A percentile compares a stretch with the other conserved stretches of the same genome.
phyloP scores from a whole-genome alignment of 495 filamentous ascomycete species.

The Penicillium mononematosum region DNA sequence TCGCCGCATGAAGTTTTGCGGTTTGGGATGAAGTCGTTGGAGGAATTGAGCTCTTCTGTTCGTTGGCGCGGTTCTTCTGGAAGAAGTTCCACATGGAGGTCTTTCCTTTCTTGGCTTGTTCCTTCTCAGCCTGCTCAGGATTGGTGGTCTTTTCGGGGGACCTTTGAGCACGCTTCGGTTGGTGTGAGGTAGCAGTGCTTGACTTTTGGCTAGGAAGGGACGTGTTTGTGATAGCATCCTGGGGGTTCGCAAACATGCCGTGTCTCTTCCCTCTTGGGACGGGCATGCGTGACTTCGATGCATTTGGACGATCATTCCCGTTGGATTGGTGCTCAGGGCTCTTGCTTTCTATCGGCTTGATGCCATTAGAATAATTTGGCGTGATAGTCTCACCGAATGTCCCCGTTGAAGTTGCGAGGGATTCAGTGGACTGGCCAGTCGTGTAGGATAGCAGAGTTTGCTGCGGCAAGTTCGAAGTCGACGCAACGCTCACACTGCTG shows the following conservation, averaged over 20 bases:
- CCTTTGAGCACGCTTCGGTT: slow-evolving; percentile 14
- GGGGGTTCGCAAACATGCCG: slow-evolving; percentile 26
- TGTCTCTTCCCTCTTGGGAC: slow-evolving; percentile 20
- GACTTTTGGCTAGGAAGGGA: slow-evolving; percentile 33
- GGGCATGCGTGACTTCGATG: slow-evolving; percentile 24
- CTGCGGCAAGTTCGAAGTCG: slow-evolving; percentile 31
- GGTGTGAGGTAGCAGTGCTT: slow-evolving; percentile 19
- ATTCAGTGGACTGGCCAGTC: slow-evolving; percentile 37
- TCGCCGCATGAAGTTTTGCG: slow-evolving; percentile 39
- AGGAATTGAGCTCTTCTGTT: slow-evolving; percentile 18
- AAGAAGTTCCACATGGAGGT: slow-evolving; percentile 73
- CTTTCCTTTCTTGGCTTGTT: slow-evolving; percentile 33
- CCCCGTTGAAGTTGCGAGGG: slow-evolving; percentile 31
- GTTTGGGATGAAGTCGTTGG: slow-evolving; percentile 16
- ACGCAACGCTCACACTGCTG: slow-evolving; percentile 52
- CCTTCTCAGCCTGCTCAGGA: slow-evolving; percentile 1
- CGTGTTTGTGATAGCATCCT: slow-evolving; percentile 24
- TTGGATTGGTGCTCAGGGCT: slow-evolving; percentile 10
- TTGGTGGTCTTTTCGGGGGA: slow-evolving; percentile 13
- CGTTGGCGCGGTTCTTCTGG: slow-evolving; percentile 50
- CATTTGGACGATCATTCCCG: not conserved
- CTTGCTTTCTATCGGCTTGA: slow-evolving; percentile 6
- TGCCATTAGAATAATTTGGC: slow-evolving; percentile 12
- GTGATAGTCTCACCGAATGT: slow-evolving; percentile 18
- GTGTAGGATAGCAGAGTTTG: slow-evolving; percentile 23